phyloP scores from a whole-genome alignment of 768 basidiomycete genomes.

The Gymnopilus junonius region DNA sequence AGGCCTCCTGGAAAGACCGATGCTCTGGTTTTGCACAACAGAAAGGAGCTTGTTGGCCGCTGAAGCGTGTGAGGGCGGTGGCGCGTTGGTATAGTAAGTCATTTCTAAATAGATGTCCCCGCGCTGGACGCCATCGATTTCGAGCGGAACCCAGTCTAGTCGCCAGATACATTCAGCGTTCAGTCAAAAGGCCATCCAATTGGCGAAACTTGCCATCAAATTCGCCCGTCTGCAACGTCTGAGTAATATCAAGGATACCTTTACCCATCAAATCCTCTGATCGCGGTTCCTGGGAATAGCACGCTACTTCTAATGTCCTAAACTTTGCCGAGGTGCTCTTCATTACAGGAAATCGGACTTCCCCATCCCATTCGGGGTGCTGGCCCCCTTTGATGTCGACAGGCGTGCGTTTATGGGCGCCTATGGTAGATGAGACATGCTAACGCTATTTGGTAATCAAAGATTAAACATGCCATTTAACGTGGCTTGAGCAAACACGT shows the following conservation, averaged over 20 bases:
- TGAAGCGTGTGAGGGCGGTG: constrained; percentile 43
- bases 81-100: constrained; percentile 84
- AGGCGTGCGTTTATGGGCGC: constrained; percentile 68
- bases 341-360: constrained; percentile 77
- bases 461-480: constrained; percentile 47
- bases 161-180: not conserved
- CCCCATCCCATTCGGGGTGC: constrained; percentile 92
- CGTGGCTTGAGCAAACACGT: constrained; percentile 75
- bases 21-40: constrained; percentile 26
- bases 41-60: constrained; percentile 23
- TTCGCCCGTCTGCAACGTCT: constrained; percentile 84
- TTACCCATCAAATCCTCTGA: constrained; percentile 80
- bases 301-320: constrained; percentile 71
- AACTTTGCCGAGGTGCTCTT: constrained; percentile 57
- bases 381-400: constrained; percentile 89
- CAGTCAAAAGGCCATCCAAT: not conserved
- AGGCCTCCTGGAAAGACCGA: constrained; percentile 45
- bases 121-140: constrained; percentile 56
- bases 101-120: constrained; percentile 93
- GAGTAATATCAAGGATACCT: constrained; percentile 73
- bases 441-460: not conserved
- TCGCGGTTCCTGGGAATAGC: constrained; percentile 78
- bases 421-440: constrained; percentile 27
- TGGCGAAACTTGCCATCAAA: constrained; percentile 76
- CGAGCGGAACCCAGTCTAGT: constrained; percentile 41